Conservation (phyloP, 2,329 filamentous ascomycete genomes). For the Cordyceps cateniannulata region DNA sequence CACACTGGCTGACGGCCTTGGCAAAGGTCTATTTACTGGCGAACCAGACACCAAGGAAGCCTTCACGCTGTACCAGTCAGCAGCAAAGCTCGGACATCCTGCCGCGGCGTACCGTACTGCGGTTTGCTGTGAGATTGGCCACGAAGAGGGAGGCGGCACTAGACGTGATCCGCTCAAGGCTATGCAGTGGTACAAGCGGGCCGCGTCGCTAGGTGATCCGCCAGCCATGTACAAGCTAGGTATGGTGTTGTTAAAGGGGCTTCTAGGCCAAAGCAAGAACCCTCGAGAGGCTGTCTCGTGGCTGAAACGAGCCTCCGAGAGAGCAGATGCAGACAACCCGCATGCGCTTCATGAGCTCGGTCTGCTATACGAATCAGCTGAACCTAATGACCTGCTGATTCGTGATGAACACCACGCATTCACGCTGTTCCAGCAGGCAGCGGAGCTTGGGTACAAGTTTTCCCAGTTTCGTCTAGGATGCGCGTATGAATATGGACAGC, state of each 20-base stretch:
- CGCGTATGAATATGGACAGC: constrained; percentile 80
- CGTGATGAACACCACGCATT: constrained; percentile 76
- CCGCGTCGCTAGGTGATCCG: constrained; percentile 81
- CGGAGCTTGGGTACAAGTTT: constrained; percentile 88
- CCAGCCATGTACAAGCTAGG: constrained; percentile 98
- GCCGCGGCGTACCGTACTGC: constrained; percentile 89
- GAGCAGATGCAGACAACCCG: constrained; percentile 82
- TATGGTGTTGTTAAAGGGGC: constrained; percentile 88
- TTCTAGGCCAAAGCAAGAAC: constrained; percentile 81
- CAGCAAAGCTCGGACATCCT: constrained; percentile 81
- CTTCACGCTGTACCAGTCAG: constrained; percentile 87
- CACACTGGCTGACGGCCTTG: constrained; percentile 82
- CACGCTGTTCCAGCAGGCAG: constrained; percentile 78
- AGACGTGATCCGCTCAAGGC: constrained; percentile 87
- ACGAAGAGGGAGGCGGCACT: constrained; percentile 90
- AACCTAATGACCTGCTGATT: constrained; percentile 64
- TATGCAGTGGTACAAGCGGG: constrained; percentile 96
- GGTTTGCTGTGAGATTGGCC: constrained; percentile 93
- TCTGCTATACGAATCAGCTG: constrained; percentile 57
- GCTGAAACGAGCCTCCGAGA: constrained; percentile 88
- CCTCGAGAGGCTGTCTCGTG: constrained; percentile 81
- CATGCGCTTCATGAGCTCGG: constrained; percentile 89
- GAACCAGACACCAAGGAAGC: constrained; percentile 86
- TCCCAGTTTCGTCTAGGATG: constrained; percentile 85
- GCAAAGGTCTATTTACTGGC: constrained; percentile 70